A percentile compares a stretch with the other conserved stretches of the same genome.
Conservation (phyloP, 768 basidiomycete species). For the Lactarius indigo region DNA sequence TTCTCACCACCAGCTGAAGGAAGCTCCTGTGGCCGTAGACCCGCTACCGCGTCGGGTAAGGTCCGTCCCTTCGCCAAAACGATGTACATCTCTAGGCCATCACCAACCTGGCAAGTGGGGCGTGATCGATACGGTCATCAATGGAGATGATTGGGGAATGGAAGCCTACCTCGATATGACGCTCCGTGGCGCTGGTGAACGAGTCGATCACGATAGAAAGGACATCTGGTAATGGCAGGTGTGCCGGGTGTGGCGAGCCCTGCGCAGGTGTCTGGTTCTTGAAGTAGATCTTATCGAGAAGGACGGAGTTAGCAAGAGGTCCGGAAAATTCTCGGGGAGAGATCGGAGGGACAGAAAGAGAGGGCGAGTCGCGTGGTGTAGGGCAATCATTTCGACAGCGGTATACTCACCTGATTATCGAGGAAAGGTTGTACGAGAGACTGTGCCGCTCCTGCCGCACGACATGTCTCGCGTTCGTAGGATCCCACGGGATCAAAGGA, state of each 20-base stretch:
- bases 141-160: neutral
- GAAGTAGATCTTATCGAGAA: constrained; percentile 79
- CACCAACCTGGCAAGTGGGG: constrained; percentile 68
- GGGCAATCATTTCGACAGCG: constrained; percentile 4
- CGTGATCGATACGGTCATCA: neutral
- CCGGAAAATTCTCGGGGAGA: constrained; percentile 43
- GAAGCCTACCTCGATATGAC: constrained; percentile 85
- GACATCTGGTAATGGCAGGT: constrained; percentile 78
- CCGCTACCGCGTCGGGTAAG: constrained; percentile 52
- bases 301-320: constrained; percentile 28
- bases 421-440: constrained; percentile 94
- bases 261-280: constrained; percentile 85
- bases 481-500: constrained; percentile 99
- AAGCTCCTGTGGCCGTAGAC: constrained; percentile 61
- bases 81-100: constrained; percentile 90
- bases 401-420: constrained; percentile 84
- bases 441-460: constrained; percentile 95
- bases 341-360: constrained; percentile 7
- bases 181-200: constrained; percentile 95
- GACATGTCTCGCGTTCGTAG: constrained; percentile 95
- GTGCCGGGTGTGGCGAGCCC: constrained; percentile 69
- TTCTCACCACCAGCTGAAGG: constrained; percentile 64
- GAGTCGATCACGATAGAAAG: constrained; percentile 89
- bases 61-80: constrained; percentile 69
- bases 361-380: neutral